Evolutionary conservation across 1,284 basidiomycete genomes (phyloP), one percentile per base, ranked within the genome.

Genomic region (Fereydounia khargensis): DNA sequence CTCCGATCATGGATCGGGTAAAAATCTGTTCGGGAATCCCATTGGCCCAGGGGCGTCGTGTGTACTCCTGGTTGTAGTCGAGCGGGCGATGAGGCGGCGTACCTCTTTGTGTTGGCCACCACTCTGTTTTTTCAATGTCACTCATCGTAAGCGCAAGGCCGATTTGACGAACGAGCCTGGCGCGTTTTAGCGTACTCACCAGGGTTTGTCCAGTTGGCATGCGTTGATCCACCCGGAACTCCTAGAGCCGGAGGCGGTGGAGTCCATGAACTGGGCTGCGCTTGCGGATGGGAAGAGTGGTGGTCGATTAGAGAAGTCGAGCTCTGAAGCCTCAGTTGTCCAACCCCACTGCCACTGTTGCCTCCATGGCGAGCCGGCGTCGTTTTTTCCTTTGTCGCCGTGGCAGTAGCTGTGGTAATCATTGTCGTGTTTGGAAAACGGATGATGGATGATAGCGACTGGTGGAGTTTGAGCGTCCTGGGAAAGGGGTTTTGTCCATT

Each of bases 41-140:
- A 35, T 41, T 47, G 20, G 45, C 45, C 45, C 45, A 47, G 9
- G 45, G 45, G 11, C 45, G 18, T 4, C 45, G 18, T 7, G 11
- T 19, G 28, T 25, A 30, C 17, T 47, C 39, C 14, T 40, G 10
- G 11, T 37, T 9, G 14, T 16, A 28, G 23, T 47, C 45, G 28
- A 47, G 40, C 7, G 45, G 45, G 20, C 45, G 22, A 30, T 25
- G 41, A 3, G 45, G 20, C 3, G 45, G 45, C 2, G 45, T 47
- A 6, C 45, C 45, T 13, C 45, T 20, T 27, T 41, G 45, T 17
- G 35, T 34, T 4, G 38, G 38, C 45, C 45, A 47, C 34, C 33
- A n/a, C 23, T 21, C 9, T 21, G 5, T 18, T 18, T 5, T 18
- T 14, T 35, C 10, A 35, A 18, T 21, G 33, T 8, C 4, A 2